phyloP scores from a whole-genome alignment of 257 asterid genomes.

The Lavandula angustifolia region DNA sequence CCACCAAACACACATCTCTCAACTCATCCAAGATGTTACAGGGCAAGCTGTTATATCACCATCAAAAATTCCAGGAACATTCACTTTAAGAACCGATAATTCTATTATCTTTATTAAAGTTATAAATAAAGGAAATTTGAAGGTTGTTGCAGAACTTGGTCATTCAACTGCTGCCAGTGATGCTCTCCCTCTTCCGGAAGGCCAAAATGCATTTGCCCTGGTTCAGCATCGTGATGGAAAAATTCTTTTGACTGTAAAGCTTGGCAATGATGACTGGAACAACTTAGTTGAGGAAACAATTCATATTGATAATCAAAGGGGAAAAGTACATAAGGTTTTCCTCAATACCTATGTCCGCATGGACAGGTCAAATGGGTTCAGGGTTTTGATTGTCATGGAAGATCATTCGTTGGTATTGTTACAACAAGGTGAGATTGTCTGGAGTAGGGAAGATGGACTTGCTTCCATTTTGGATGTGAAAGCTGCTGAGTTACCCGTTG shows the following conservation, averaged over 20 bases:
- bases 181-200: conserved; percentile 62
- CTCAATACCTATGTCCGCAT: conserved; percentile 77
- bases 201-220: conserved; percentile 70
- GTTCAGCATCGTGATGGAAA: conserved; percentile 58
- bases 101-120: conserved; percentile 56
- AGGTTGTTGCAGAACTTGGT: conserved; percentile 53
- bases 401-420: conserved; percentile 82
- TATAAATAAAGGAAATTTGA: conserved; percentile 55
- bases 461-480: conserved; percentile 91
- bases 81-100: conserved; percentile 45
- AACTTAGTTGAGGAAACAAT: conserved; percentile 66
- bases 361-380: conserved; percentile 89
- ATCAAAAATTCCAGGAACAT: conserved; percentile 64
- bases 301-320: conserved; percentile 72
- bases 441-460: conserved; percentile 96
- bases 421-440: conserved; percentile 91
- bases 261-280: conserved; percentile 64
- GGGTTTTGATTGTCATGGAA: conserved; percentile 96
- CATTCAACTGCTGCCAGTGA: conserved; percentile 69
- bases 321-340: conserved; percentile 76
- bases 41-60: conserved; percentile 64
- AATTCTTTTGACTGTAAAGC: conserved; percentile 70
- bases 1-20: conserved; percentile 58
- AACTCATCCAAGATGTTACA: conserved; percentile 55
- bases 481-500: conserved; percentile 84